A percentile compares a stretch with the other conserved stretches of the same genome.
Evolutionary conservation across 306 rosid species (phyloP).

Genomic region (Mimosa pudica): DNA sequence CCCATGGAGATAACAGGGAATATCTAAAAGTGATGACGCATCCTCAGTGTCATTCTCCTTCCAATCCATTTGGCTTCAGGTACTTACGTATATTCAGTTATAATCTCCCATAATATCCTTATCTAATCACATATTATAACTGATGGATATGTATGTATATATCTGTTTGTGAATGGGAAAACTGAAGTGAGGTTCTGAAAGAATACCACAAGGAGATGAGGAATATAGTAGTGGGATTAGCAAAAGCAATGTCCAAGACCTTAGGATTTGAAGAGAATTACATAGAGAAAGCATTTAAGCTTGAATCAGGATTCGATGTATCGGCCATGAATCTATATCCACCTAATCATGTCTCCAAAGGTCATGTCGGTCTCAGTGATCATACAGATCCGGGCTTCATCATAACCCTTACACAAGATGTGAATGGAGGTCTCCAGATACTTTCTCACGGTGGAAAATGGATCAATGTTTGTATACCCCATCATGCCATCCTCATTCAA

Average conservation of each 20-base stretch:
- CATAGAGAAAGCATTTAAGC: constrained; percentile 53
- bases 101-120: neutral
- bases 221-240: constrained; percentile 36
- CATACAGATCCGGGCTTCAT: constrained; percentile 65
- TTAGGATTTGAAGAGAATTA: constrained; percentile 55
- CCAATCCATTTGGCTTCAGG: constrained; percentile 43
- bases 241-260: constrained; percentile 46
- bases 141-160: too few species aligned
- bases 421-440: constrained; percentile 59
- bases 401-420: constrained; percentile 52
- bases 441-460: constrained; percentile 52
- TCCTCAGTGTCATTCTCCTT: constrained; percentile 43
- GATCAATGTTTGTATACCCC: constrained; percentile 53
- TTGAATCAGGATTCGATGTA: constrained; percentile 53
- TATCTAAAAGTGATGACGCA: constrained; percentile 49
- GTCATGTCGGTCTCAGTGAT: constrained; percentile 41
- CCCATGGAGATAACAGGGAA: constrained; percentile 52
- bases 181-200: constrained; percentile 38
- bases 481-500: constrained; percentile 54
- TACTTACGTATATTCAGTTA: neutral
- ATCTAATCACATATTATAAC: too few species aligned
- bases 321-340: constrained; percentile 60
- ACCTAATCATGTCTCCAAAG: constrained; percentile 35
- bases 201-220: constrained; percentile 46
- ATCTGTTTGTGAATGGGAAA: neutral